These are phyloP conservation scores for Truncatella angustata DNA, from an alignment of 2,329 filamentous ascomycete genomes.

Conservation along the genomic window DNA sequence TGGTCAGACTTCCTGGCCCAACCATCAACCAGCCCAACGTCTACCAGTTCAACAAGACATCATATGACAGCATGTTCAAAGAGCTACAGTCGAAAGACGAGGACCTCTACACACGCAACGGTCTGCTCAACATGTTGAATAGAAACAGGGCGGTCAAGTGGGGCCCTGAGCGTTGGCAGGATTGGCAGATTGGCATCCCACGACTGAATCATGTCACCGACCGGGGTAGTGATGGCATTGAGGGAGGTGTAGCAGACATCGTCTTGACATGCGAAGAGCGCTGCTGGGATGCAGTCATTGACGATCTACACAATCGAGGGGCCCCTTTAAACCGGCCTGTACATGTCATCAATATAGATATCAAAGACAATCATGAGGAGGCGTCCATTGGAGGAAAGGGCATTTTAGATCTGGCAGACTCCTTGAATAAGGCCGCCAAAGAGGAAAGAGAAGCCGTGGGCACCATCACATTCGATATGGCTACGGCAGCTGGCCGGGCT, in stretches of 20 bases:
- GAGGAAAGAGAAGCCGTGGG: conserved; percentile 72
- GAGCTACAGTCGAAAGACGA: conserved; percentile 85
- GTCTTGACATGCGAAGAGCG: conserved; percentile 97
- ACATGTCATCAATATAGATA: conserved; percentile 97
- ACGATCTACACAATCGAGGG: conserved; percentile 85
- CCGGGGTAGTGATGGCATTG: conserved; percentile 75
- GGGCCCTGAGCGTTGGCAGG: conserved; percentile 96
- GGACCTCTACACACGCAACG: conserved; percentile 85
- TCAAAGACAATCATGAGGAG: conserved; percentile 97
- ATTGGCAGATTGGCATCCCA: conserved; percentile 88
- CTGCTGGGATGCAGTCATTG: conserved; percentile 96
- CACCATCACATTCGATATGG: conserved; percentile 65
- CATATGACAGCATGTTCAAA: conserved; percentile 91
- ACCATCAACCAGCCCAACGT: conserved; percentile 93
- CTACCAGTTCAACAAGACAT: conserved; percentile 96
- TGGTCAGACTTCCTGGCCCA: conserved; percentile 89
- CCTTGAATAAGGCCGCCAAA: conserved; percentile 74
- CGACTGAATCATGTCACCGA: conserved; percentile 74
- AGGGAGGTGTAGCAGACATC: conserved; percentile 86
- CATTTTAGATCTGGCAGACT: conserved; percentile 86
- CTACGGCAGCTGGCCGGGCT: conserved; percentile 62
- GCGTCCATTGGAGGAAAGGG: conserved; percentile 85
- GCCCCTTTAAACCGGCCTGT: conserved; percentile 87
- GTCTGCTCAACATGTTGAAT: conserved; percentile 92
- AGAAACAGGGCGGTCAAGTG: conserved; percentile 90